Base-by-base conservation (phyloP, 169 alveolate species). In the Plasmodium fragile region DNA sequence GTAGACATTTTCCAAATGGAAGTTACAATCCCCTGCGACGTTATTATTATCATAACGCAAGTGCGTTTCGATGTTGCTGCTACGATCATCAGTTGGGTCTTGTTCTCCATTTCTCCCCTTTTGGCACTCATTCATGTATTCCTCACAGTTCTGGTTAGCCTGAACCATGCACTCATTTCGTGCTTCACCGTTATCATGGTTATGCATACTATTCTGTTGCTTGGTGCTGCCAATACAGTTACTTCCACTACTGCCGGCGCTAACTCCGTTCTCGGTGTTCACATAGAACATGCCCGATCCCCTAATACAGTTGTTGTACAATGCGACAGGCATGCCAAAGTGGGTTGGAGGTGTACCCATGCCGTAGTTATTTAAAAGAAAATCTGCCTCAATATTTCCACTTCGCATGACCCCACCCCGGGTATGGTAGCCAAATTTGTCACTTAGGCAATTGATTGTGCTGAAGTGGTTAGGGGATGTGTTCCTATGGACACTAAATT, bases 351-450 rank as follows among this genome's bases (percentile, higher is more conserved):
- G 3, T n/a, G 25, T 39, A 34, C 32, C 55, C 69, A 49, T 2
- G 49, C 83, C 25, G 25, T 43, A 78, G 32, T 49, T 78, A 78
- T 78, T 78, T 78, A 78, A 22, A 39, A 78, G 41, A 78, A 78
- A 78, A 78, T 43, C 83, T 6, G 83, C 11, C 45, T 41, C 4
- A 3, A 78, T 10, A 25, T 78, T 78, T 25, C 41, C 41, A 6
- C 30, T 65, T 28, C 36, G 30, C 18, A 78, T 13, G 32, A 41
- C 11, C 34, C 25, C n/a, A 41, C 32, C 83, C 39, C 22, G 83
- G 25, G 53, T 22, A 43, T 78, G 32, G 25, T 75, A 78, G 30
- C 16, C n/a, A 10, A 78, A 78, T 78, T 78, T 78, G 13, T 78
- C 13, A 78, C 43, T 49, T 18, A 43, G 8, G 53, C 72, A 78